Conservation (phyloP, 306 rosid genomes). For the Dalbergia cochinchinensis region DNA sequence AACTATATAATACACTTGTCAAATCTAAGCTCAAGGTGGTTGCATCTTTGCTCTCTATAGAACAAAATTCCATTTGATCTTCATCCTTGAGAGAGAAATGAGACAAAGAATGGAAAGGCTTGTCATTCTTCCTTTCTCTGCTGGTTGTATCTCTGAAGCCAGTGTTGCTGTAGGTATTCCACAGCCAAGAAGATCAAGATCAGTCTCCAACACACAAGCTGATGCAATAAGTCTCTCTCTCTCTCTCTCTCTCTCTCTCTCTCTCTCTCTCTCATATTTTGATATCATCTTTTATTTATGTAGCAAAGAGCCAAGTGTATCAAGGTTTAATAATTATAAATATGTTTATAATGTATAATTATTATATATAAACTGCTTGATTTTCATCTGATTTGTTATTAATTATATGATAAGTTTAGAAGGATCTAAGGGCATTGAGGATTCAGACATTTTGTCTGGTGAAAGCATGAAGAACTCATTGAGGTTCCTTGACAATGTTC, state of each 20-base stretch:
- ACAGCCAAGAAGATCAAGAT: constrained; percentile 69
- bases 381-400: neutral
- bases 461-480: constrained; percentile 71
- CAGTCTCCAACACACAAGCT: constrained; percentile 50
- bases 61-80: constrained; percentile 30
- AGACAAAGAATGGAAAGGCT: constrained; percentile 91
- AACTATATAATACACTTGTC: constrained; percentile 48
- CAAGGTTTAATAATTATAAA: neutral
- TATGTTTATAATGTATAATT: neutral
- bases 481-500: constrained; percentile 53
- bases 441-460: constrained; percentile 54
- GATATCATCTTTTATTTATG: neutral
- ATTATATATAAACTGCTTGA: too few species aligned
- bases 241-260: too few species aligned
- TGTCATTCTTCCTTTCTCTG: constrained; percentile 89
- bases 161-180: constrained; percentile 80
- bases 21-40: constrained; percentile 28
- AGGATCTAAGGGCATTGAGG: constrained; percentile 63
- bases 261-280: constrained; percentile 39
- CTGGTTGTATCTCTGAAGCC: constrained; percentile 89
- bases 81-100: constrained; percentile 48
- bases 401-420: constrained; percentile 30
- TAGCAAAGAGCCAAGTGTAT: neutral
- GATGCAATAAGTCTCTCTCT: constrained; percentile 68
- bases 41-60: constrained; percentile 48